Evolutionary conservation across 2,329 filamentous ascomycete species (phyloP), one percentile per base, ranked within the genome.

Genomic region (Colletotrichum costaricense): DNA sequence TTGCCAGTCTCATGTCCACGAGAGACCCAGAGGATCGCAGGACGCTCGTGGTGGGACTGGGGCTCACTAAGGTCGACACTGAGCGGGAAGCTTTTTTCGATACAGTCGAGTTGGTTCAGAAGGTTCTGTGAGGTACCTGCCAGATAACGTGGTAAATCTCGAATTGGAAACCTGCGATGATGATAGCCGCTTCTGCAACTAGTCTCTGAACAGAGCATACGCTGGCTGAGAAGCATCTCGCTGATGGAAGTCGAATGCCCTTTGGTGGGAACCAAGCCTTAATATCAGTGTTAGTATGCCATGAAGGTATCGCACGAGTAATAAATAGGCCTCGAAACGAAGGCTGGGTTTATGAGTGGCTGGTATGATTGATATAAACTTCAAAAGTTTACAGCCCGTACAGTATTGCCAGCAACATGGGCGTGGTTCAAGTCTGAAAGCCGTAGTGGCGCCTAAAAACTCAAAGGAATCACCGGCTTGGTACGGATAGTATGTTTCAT

Each of bases 1-100:
- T 98, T 76, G 97, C 93, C 5, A 97, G 92, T 78, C 90, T 93
- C 52, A 89, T 99, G 72, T 88, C 92, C 22, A 90, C 93, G 73
- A 92, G 92, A 75, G 88, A 93, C 65, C 91, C 94, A 1, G 87
- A 91, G 59, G 90, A 92, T 75, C 85, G 84, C 68, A 86, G 91
- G 55, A 91, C 86, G 2, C 80, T 93, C n/a, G 83, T 93, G 11
- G 81, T 93, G 3, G 91, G 91, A 0, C 82, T 93, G 9, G 91
- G 91, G 0, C 77, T 93, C 69, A 83, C 84, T 38, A 88, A 85
- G 73, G 80, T 86, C 2, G 86, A 88, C 56, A 83, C 84, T 5
- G 84, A 86, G 35, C 85, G 89, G 16, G 88, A 91, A 64, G 84
- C 86, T 0, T 93, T 92, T 78, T 91, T 93, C 78, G 91, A 93